Conservation (phyloP, 2,329 filamentous ascomycete species). For the Daldinia sp. region DNA sequence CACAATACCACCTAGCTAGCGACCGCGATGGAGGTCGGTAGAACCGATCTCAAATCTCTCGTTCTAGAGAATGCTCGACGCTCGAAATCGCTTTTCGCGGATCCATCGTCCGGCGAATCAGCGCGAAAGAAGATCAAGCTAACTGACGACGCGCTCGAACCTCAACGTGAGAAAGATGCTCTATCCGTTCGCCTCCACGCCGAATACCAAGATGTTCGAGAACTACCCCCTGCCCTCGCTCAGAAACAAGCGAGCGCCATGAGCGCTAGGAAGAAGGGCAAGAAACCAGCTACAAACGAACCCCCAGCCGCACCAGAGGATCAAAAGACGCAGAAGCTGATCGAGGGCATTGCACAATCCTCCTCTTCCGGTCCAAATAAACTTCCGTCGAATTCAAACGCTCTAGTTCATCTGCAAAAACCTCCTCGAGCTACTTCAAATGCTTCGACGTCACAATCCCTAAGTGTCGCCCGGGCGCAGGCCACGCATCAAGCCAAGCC, state of each 20-base stretch:
- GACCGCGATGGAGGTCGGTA: conserved; percentile 44
- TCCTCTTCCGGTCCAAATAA: conserved; percentile 52
- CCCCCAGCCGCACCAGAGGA: conserved; percentile 51
- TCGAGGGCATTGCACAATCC: conserved; percentile 69
- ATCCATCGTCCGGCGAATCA: conserved; percentile 37
- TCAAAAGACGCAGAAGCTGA: conserved; percentile 72
- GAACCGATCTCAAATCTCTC: conserved; percentile 48
- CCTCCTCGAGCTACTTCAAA: conserved; percentile 38
- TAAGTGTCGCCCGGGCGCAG: conserved; percentile 53
- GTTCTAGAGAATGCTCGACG: conserved; percentile 50
- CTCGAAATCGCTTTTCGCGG: conserved; percentile 49
- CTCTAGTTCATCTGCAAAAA: conserved; percentile 53
- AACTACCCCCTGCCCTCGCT: conserved; percentile 50
- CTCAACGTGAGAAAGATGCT: conserved; percentile 48
- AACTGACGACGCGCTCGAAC: conserved; percentile 43
- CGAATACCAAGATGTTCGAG: conserved; percentile 50
- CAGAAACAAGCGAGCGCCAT: conserved; percentile 54
- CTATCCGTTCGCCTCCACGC: conserved; percentile 51
- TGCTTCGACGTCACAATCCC: conserved; percentile 41
- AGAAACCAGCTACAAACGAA: conserved; percentile 46
- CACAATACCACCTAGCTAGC: neutral
- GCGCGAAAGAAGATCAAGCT: conserved; percentile 50
- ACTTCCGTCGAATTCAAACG: conserved; percentile 45
- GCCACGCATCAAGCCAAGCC: conserved; percentile 72
- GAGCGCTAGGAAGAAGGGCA: conserved; percentile 48